These are phyloP conservation scores for Phytophthora europaea DNA, from an alignment of 352 stramenopile species.

Conservation along the genomic window DNA sequence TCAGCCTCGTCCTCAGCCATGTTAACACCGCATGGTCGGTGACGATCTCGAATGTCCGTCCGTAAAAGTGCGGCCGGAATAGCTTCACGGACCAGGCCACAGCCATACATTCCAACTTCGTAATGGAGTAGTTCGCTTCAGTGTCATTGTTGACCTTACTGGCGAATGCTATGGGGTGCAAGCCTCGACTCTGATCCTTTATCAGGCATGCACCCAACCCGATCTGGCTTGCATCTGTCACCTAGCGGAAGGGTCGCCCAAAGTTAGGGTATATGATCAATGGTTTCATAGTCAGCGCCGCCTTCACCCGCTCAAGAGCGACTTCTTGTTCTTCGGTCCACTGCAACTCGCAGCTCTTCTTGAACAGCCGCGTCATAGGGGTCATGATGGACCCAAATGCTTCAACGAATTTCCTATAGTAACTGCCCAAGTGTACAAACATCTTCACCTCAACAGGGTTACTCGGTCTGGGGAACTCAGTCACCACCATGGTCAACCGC, in stretches of 20 bases:
- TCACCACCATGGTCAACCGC: no score
- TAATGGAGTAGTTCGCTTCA: constrained; percentile 33
- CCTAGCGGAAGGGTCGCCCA: constrained; percentile 27
- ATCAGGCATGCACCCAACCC: constrained; percentile 27
- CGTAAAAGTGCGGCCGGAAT: constrained; percentile 35
- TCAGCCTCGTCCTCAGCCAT: neutral
- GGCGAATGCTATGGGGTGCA: constrained; percentile 25
- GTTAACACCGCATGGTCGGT: constrained; percentile 23
- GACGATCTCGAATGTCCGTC: constrained; percentile 19
- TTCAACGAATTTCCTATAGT: constrained; percentile 19
- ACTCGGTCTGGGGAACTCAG: no score
- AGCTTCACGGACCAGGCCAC: constrained; percentile 34
- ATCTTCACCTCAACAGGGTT: no score
- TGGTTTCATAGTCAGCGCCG: neutral
- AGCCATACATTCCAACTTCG: constrained; percentile 9
- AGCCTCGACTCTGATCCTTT: constrained; percentile 14
- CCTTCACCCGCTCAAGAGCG: constrained; percentile 29
- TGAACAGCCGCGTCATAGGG: constrained; percentile 26
- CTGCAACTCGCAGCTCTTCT: constrained; percentile 23
- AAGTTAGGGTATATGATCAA: constrained; percentile 38
- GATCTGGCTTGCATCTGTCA: constrained; percentile 29
- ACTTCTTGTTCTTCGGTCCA: constrained; percentile 27
- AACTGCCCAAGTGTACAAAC: no score
- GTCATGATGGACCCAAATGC: constrained; percentile 23
- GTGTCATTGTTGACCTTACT: constrained; percentile 23